A percentile compares a stretch with the other conserved stretches of the same genome.
Conservation (phyloP, 2,329 filamentous ascomycete species). For the Aspergillus sp. region DNA sequence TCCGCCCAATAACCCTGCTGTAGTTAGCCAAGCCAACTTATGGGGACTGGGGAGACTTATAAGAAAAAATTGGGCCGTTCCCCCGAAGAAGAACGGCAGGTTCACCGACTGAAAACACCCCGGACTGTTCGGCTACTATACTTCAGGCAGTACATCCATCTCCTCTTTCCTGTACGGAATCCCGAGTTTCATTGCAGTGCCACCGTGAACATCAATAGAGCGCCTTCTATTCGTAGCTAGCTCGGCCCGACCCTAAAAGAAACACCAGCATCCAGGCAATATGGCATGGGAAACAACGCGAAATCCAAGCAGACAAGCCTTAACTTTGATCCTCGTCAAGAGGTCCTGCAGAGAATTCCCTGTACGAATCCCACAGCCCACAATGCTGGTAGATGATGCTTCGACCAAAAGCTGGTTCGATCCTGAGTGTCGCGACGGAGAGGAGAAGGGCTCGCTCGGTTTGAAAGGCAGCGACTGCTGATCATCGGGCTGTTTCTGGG, state of each 20-base stretch:
- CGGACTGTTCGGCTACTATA: slow-evolving; percentile 1
- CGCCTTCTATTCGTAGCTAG: slow-evolving; percentile 20
- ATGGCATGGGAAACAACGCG: not conserved
- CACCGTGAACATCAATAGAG: slow-evolving; percentile 15
- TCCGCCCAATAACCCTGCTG: not conserved
- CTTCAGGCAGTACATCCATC: not conserved
- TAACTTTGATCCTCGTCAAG: slow-evolving; percentile 16
- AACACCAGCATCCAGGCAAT: slow-evolving; percentile 3
- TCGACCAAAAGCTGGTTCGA: not conserved
- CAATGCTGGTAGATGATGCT: not conserved
- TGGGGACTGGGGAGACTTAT: slow-evolving; percentile 13
- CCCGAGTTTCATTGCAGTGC: not conserved
- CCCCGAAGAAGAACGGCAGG: slow-evolving; percentile 12
- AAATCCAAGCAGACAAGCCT: slow-evolving; percentile 18
- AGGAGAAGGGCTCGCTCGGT: slow-evolving; percentile 11
- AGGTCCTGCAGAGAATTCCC: slow-evolving; percentile 5
- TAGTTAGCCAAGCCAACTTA: slow-evolving; percentile 13
- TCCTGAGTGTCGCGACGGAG: slow-evolving; percentile 8
- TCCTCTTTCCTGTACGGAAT: not conserved
- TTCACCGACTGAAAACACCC: slow-evolving; percentile 10
- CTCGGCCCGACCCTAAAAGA: slow-evolving; percentile 17
- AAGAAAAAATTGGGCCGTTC: slow-evolving; percentile 15
- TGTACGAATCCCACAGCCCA: not conserved
- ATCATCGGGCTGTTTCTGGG: not conserved
- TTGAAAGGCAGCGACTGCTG: slow-evolving; percentile 4